Base-by-base conservation (phyloP, 495 filamentous ascomycete species). In the Aspergillus kassunensis region DNA sequence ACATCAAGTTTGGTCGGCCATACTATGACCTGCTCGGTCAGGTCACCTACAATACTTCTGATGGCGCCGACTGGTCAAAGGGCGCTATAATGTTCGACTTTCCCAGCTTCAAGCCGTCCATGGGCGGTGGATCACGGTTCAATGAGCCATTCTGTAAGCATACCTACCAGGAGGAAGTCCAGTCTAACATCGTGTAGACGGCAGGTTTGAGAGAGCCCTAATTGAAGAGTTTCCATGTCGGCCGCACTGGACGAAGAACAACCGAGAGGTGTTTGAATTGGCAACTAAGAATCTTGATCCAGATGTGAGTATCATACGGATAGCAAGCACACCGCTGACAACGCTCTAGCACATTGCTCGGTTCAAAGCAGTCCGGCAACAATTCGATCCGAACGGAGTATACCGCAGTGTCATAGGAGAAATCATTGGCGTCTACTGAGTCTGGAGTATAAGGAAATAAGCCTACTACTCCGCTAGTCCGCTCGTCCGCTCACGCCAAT, bases 201-300 rank as follows among this genome's bases (percentile, higher is more conserved):
- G 30, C 1, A 44, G 31, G 6, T 39, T 55, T 1, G 53, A 47
- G 8, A 49, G 34, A 19, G 30, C 33, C 5, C 29, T 55, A 27
- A 42, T 55, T 12, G 30, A 49, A 6, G 53, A 55, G 21, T 55
- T 55, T 11, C 53, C 53, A 1, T 55, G 53, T 27, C 53, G 53
- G 1, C 53, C 53, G 13, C 53, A 55, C n/a, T 55, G 53, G 53
- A 55, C 53, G 6, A 55, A 55, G 45, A 55, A 55, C 21, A 55
- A 45, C 4, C 24, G 53, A 4, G 53, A 55, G 2, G 53, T 55
- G 4, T 55, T 55, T 21, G 19, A 44, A 11, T 11, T 55, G 37
- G 45, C 53, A 0, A 36, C n/a, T 6, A 49, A 50, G 23, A 49
- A 55, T 36, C 37, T 55, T 1, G 53, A 55, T 44, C 53, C 53